Evolutionary conservation across 192 early-diverging fungal species (phyloP).

Genomic region (Coemansia sp.): DNA sequence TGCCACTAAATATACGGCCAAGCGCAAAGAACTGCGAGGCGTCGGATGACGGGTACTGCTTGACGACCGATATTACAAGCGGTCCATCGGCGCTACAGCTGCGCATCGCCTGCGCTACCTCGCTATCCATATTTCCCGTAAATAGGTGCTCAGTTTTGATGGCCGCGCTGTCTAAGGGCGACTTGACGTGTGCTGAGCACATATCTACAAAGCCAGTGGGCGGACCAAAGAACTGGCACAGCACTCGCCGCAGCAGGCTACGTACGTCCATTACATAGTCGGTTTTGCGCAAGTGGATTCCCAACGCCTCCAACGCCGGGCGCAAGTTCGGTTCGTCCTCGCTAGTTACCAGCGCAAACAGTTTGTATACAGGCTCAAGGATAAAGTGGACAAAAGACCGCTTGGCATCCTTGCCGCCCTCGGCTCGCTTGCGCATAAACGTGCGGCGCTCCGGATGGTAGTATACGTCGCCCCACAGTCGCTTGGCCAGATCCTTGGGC

Average conservation of each 20-base stretch:
- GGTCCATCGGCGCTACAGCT: conserved; percentile 87
- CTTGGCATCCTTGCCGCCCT: conserved; percentile 57
- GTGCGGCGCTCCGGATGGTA: conserved; percentile 78
- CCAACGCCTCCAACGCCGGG: conserved; percentile 71
- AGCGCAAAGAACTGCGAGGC: conserved; percentile 87
- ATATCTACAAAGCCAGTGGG: conserved; percentile 90
- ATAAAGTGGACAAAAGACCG: conserved; percentile 97
- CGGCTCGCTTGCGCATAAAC: conserved; percentile 73
- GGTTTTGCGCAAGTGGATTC: conserved; percentile 78
- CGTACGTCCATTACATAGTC: conserved; percentile 84
- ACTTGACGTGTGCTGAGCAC: conserved; percentile 76
- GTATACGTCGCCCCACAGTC: conserved; percentile 97
- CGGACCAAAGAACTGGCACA: conserved; percentile 90
- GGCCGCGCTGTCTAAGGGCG: conserved; percentile 76
- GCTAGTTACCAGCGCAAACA: conserved; percentile 72
- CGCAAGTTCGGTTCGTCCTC: conserved; percentile 66
- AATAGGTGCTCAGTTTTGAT: conserved; percentile 65
- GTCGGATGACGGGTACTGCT: conserved; percentile 87
- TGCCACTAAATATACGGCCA: conserved; percentile 94
- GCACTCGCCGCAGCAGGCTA: conserved; percentile 78
- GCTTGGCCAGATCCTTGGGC: conserved; percentile 79
- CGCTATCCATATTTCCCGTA: conserved; percentile 63
- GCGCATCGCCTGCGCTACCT: conserved; percentile 70
- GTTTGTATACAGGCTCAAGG: conserved; percentile 92
- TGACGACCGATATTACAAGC: conserved; percentile 89